These are phyloP conservation scores for Leucocoprinus leucothites DNA, from an alignment of 768 basidiomycete species.

Conservation along the genomic window DNA sequence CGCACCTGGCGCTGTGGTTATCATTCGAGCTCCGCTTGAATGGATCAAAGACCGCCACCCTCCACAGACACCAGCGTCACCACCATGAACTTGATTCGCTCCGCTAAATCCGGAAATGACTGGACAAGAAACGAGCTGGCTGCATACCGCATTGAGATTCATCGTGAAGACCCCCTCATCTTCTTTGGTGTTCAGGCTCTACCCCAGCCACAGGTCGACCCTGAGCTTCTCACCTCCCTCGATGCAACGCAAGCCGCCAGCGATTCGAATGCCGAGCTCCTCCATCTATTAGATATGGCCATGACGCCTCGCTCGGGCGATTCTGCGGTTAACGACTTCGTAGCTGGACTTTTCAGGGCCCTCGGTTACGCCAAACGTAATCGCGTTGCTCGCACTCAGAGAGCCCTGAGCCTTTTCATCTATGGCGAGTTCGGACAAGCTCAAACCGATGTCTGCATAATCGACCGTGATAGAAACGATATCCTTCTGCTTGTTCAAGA, in stretches of 20 bases:
- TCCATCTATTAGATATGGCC: conserved; percentile 8
- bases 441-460: conserved; percentile 21
- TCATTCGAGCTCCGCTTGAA: too few species aligned
- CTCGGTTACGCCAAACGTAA: conserved; percentile 7
- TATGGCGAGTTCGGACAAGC: background rate
- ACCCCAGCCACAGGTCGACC: conserved; percentile 17
- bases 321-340: conserved; percentile 9
- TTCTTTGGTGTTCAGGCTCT: conserved; percentile 11
- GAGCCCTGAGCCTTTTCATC: background rate
- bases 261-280: conserved; percentile 10
- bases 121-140: conserved; percentile 9
- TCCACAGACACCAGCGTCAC: too few species aligned
- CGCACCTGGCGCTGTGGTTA: too few species aligned
- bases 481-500: conserved; percentile 25
- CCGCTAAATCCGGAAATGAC: conserved; percentile 7
- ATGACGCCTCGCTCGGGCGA: background rate
- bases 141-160: conserved; percentile 8
- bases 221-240: conserved; percentile 9
- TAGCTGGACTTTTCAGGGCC: conserved; percentile 8
- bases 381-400: conserved; percentile 1
- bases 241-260: conserved; percentile 9
- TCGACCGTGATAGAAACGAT: conserved; percentile 14
- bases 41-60: too few species aligned
- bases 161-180: background rate
- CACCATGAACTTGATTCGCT: conserved; percentile 9